A percentile compares a stretch with the other conserved stretches of the same genome.
Evolutionary conservation across 176 grass and related monocot genomes (phyloP).

Genomic region (Oryza meridionalis): DNA sequence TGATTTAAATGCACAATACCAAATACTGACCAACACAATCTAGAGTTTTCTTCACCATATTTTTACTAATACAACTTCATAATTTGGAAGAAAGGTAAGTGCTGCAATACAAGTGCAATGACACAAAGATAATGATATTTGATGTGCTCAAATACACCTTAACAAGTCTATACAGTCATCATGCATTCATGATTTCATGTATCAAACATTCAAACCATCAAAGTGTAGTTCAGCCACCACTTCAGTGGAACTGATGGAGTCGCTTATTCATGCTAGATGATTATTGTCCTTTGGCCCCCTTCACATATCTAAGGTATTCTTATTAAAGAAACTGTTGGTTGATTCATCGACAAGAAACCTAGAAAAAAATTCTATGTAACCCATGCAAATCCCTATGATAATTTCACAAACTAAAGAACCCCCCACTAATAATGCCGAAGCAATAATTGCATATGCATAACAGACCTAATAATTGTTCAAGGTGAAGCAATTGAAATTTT

Average conservation of each 20-base stretch:
- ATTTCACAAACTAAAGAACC: neutral
- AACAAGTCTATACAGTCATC: constrained; percentile 12
- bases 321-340: neutral
- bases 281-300: too few species aligned
- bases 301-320: too few species aligned
- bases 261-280: neutral
- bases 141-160: neutral
- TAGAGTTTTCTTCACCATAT: constrained; percentile 10
- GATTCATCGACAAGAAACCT: constrained; percentile 12
- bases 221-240: neutral
- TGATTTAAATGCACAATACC: neutral
- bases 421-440: neutral
- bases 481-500: neutral
- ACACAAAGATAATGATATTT: neutral
- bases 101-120: neutral
- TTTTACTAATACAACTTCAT: neutral
- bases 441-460: neutral
- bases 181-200: neutral
- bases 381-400: neutral
- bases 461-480: neutral
- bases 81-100: constrained; percentile 17
- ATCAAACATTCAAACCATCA: neutral
- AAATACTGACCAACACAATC: constrained; percentile 28
- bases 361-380: neutral
- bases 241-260: constrained; percentile 18